These are phyloP conservation scores for Piloderma croceum DNA, from an alignment of 768 basidiomycete species.

Conservation along the genomic window DNA sequence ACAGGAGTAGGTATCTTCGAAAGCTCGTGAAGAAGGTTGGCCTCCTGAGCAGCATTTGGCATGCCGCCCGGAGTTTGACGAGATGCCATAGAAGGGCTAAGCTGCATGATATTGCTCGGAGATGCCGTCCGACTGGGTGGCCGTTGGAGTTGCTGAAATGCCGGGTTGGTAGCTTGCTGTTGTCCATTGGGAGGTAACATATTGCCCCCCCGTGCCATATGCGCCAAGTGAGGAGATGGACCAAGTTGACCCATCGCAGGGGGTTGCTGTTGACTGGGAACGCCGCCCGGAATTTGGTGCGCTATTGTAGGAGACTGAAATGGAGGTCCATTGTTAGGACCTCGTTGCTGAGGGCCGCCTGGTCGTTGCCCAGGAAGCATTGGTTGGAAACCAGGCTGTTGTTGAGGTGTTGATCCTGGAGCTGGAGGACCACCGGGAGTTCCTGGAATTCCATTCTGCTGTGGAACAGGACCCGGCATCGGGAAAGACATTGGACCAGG, in stretches of 20 bases:
- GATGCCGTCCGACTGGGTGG: conserved; percentile 59
- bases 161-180: conserved; percentile 32
- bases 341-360: conserved; percentile 34
- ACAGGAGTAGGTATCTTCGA: conserved; percentile 29
- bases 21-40: conserved; percentile 38
- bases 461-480: conserved; percentile 30
- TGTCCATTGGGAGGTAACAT: conserved; percentile 48
- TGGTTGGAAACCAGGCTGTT: conserved; percentile 28
- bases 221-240: conserved; percentile 45
- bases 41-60: conserved; percentile 15
- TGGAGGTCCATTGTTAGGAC: conserved; percentile 39
- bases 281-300: conserved; percentile 39
- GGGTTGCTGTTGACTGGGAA: conserved; percentile 29
- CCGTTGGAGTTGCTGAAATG: conserved; percentile 41
- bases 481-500: too few relatives aligned
- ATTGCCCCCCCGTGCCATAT: conserved; percentile 29
- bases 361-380: conserved; percentile 30
- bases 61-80: conserved; percentile 37
- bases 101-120: conserved; percentile 45
- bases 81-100: conserved; percentile 51
- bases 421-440: conserved; percentile 18
- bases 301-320: conserved; percentile 66
- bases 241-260: conserved; percentile 48
- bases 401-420: conserved; percentile 25
- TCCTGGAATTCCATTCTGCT: conserved; percentile 41